Percentiles rank a stretch among this genome's conserved stretches.
Conservation (phyloP, 2,329 filamentous ascomycete species). For the Dothistroma pini region DNA sequence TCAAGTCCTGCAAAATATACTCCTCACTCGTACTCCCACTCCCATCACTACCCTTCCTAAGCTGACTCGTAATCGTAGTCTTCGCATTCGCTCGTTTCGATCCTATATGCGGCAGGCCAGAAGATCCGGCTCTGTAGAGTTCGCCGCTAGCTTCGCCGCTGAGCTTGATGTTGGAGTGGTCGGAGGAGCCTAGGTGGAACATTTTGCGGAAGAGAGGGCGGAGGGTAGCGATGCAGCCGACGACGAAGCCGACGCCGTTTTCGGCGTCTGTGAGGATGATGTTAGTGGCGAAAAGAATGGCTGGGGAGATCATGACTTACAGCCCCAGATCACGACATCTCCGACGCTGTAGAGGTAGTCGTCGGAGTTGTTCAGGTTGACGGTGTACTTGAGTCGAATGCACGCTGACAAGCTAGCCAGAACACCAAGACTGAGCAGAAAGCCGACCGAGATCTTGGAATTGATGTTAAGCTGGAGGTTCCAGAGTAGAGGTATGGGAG, state of each 20-base stretch:
- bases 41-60: constrained; percentile 15
- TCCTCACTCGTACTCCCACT: constrained; percentile 15
- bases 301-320: background rate
- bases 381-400: constrained; percentile 37
- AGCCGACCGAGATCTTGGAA: constrained; percentile 39
- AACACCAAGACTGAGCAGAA: constrained; percentile 37
- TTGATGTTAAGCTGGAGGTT: constrained; percentile 41
- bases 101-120: constrained; percentile 7
- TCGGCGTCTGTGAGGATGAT: constrained; percentile 29
- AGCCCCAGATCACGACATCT: constrained; percentile 38
- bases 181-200: constrained; percentile 19
- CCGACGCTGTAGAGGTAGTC: constrained; percentile 36
- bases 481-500: constrained; percentile 44
- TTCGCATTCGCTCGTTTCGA: constrained; percentile 5
- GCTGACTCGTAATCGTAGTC: constrained; percentile 17
- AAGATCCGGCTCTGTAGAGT: background rate
- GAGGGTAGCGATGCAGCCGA: constrained; percentile 35
- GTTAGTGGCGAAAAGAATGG: background rate
- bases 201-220: constrained; percentile 34
- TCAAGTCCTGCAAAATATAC: constrained; percentile 21
- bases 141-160: constrained; percentile 1
- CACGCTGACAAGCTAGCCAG: constrained; percentile 34
- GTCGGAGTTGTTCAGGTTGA: constrained; percentile 32
- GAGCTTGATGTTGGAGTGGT: constrained; percentile 14
- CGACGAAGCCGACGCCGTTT: constrained; percentile 36